phyloP scores from a whole-genome alignment of 164 flowering plant species.

The Saururus chinensis region DNA sequence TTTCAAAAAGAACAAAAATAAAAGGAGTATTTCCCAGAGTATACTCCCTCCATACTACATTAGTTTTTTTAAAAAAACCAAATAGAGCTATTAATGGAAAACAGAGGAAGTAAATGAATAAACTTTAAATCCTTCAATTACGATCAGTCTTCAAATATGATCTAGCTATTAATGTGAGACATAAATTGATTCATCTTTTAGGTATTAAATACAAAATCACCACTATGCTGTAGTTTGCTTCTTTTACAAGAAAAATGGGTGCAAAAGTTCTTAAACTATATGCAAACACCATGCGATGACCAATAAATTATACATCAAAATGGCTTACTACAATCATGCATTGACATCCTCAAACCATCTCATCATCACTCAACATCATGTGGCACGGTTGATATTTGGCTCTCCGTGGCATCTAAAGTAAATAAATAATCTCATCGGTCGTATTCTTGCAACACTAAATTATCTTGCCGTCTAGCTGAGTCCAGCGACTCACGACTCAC shows the following conservation, averaged over 20 bases:
- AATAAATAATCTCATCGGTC: background rate
- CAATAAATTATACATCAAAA: background rate
- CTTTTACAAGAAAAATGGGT: background rate
- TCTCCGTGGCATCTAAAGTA: background rate
- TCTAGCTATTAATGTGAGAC: background rate
- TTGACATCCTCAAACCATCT: background rate
- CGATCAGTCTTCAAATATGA: background rate
- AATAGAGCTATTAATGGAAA: too few relatives aligned
- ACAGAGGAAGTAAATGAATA: background rate
- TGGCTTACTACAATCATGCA: background rate
- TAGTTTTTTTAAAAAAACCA: too few relatives aligned
- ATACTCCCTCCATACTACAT: too few relatives aligned
- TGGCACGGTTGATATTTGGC: background rate
- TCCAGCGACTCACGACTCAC: background rate
- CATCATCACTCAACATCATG: background rate
- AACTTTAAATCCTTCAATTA: too few relatives aligned
- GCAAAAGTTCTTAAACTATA: background rate
- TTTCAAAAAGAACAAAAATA: too few relatives aligned
- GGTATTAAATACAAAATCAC: background rate
- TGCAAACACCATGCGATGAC: background rate
- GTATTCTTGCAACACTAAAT: background rate
- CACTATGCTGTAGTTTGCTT: background rate
- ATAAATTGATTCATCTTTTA: too few relatives aligned
- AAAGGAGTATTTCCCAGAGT: too few relatives aligned
- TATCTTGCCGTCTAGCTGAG: background rate